A percentile compares a stretch with the other conserved stretches of the same genome.
Conservation (phyloP, 345 rosid genomes). For the Eucalyptus pumila region DNA sequence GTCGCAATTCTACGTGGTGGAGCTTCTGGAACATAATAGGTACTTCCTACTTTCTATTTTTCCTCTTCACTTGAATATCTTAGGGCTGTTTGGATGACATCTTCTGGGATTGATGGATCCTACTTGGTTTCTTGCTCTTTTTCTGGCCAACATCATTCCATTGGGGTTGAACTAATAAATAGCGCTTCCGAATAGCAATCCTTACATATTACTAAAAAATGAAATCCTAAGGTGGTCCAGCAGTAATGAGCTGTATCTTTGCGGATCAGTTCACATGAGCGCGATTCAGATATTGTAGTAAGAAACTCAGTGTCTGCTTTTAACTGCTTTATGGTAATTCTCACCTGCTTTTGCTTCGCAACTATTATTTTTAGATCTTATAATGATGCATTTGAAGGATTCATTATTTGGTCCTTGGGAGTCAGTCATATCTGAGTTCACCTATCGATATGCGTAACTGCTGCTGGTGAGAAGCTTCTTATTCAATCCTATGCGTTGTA, state of each 20-base stretch:
- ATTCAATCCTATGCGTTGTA: neutral
- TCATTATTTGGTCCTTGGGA: neutral
- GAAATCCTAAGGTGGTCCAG: neutral
- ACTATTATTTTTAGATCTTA: neutral
- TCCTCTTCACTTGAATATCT: neutral
- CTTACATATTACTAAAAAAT: neutral
- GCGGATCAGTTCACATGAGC: neutral
- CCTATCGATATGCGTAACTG: neutral
- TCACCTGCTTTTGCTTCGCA: rapidly evolving
- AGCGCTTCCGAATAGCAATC: neutral
- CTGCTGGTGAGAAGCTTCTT: neutral
- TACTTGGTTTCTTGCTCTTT: neutral
- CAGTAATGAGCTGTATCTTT: neutral
- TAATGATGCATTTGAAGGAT: neutral
- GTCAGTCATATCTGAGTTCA: neutral
- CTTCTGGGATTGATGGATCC: neutral
- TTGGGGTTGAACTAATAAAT: neutral
- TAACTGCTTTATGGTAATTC: neutral
- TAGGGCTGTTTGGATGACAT: neutral
- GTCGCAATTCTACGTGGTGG: neutral
- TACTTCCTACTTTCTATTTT: neutral
- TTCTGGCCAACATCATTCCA: neutral
- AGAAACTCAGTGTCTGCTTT: neutral
- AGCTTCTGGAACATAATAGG: neutral
- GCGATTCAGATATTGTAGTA: neutral